Conservation (phyloP, 768 basidiomycete genomes). For the Lactarius hengduanensis region DNA sequence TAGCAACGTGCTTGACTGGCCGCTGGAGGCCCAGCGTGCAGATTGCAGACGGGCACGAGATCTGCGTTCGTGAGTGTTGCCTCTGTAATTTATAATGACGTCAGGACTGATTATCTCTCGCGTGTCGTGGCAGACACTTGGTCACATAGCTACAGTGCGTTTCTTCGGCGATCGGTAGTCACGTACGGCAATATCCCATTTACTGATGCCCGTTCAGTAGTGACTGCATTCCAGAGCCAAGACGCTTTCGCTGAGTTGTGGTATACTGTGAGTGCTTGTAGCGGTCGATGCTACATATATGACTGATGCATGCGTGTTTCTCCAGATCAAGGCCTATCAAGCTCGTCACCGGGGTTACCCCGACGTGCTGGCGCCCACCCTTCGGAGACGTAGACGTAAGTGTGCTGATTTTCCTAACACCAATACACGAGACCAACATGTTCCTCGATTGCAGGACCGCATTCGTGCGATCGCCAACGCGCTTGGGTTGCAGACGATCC, state of each 20-base stretch:
- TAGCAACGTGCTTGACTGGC: constrained; percentile 56
- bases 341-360: constrained; percentile 53
- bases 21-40: constrained; percentile 53
- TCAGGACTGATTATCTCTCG: background rate
- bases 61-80: constrained; percentile 49
- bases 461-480: constrained; percentile 67
- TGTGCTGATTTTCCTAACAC: background rate
- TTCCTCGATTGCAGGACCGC: constrained; percentile 44
- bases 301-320: background rate
- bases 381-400: constrained; percentile 60
- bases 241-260: constrained; percentile 77
- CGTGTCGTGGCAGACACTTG: constrained; percentile 39
- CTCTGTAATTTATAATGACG: background rate
- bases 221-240: constrained; percentile 59
- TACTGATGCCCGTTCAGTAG: constrained; percentile 33
- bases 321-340: constrained; percentile 53
- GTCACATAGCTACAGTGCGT: constrained; percentile 49
- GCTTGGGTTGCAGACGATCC: constrained; percentile 66
- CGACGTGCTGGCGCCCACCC: constrained; percentile 61
- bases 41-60: constrained; percentile 57
- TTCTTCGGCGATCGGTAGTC: no score
- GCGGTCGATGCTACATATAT: background rate
- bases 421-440: background rate
- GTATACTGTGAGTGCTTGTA: constrained; percentile 48
- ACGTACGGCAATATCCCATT: background rate